phyloP scores from a whole-genome alignment of 164 flowering plant genomes.

The Vitis cinerea region DNA sequence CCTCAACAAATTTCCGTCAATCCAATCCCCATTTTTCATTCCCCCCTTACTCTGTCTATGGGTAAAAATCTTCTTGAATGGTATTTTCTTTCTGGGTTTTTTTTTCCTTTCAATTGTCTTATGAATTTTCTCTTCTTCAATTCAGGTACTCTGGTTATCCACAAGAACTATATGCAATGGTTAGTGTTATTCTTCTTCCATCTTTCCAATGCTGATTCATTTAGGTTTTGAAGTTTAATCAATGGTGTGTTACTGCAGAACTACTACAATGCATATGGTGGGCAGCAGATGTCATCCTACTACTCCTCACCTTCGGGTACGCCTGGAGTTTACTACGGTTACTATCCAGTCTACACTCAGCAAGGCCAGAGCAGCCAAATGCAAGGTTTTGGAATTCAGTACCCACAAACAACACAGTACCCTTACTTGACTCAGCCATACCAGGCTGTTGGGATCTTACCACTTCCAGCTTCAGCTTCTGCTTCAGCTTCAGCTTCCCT shows the following conservation, averaged over 20 bases:
- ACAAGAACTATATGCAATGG: slow-evolving; percentile 19
- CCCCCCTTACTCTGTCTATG: slow-evolving; percentile 14
- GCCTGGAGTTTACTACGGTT: slow-evolving; percentile 11
- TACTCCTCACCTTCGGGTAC: neutral
- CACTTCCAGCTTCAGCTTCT: neutral
- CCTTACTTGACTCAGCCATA: neutral
- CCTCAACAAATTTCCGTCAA: slow-evolving; percentile 6
- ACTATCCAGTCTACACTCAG: slow-evolving; percentile 9
- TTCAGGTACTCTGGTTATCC: slow-evolving; percentile 17
- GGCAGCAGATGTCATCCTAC: slow-evolving; percentile 9
- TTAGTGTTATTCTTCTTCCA: neutral
- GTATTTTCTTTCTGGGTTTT: neutral
- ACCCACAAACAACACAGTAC: slow-evolving; percentile 6
- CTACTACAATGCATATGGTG: slow-evolving; percentile 21
- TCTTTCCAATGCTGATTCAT: neutral
- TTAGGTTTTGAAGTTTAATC: neutral
- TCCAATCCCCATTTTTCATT: slow-evolving; percentile 10
- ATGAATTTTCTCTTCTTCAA: neutral
- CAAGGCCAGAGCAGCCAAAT: slow-evolving; percentile 3
- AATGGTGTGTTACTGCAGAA: slow-evolving; percentile 10
- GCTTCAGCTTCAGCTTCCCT: neutral
- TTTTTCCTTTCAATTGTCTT: neutral
- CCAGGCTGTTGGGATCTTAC: neutral
- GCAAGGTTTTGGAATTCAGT: neutral
- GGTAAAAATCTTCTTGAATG: slow-evolving; percentile 3